Evolutionary conservation across 192 early-diverging fungal genomes (phyloP).

Genomic region (Mortierella antarctica): DNA sequence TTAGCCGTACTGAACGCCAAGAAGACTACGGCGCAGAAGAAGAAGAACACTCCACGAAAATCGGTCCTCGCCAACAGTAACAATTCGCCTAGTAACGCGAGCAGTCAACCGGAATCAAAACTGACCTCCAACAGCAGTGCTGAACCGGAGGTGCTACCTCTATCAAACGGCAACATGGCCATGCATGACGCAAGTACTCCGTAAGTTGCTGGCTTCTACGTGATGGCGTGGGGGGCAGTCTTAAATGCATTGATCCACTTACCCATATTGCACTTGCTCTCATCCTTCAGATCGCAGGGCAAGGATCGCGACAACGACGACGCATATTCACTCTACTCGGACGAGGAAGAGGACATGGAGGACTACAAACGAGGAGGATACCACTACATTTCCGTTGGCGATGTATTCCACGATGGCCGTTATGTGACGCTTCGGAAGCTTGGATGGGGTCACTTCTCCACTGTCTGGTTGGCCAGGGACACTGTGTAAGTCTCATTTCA

Average conservation of each 20-base stretch:
- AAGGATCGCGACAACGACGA: constrained; percentile 35
- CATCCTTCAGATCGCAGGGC: constrained; percentile 3
- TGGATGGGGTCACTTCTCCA: constrained; percentile 99
- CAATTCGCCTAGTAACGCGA: not conserved
- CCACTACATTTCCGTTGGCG: constrained; percentile 90
- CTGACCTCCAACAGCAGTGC: not conserved
- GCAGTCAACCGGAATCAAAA: constrained; percentile 5
- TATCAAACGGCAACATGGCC: constrained; percentile 14
- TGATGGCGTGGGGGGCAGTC: not conserved
- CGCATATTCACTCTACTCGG: constrained; percentile 56
- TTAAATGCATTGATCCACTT: not conserved
- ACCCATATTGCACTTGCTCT: not conserved
- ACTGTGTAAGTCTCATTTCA: constrained; percentile 57
- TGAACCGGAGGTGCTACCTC: not conserved
- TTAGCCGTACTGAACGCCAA: constrained; percentile 50
- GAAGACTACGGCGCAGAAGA: constrained; percentile 42
- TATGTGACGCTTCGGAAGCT: constrained; percentile 94
- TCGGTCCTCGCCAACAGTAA: not conserved
- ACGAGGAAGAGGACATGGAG: constrained; percentile 87
- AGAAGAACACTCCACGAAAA: constrained; percentile 34
- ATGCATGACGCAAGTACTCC: not conserved
- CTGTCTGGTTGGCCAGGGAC: constrained; percentile 96
- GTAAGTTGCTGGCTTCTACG: constrained; percentile 4
- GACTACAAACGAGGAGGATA: constrained; percentile 98
- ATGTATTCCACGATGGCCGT: constrained; percentile 81